These are phyloP conservation scores for Linum trigynum DNA, from an alignment of 345 rosid genomes.

Conservation along the genomic window DNA sequence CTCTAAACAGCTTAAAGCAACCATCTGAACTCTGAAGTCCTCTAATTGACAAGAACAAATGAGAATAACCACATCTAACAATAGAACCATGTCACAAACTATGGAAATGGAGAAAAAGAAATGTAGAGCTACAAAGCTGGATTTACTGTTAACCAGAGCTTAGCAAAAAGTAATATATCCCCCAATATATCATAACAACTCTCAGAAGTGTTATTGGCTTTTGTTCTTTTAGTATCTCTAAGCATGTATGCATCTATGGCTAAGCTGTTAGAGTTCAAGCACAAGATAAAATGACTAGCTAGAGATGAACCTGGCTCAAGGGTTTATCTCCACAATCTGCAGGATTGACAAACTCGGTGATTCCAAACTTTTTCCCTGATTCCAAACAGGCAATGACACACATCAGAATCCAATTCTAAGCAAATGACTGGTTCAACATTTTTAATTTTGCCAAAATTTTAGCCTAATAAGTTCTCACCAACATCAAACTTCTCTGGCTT, in stretches of 20 bases:
- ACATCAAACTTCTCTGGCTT: constrained; percentile 55
- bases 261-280: background rate
- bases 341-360: constrained; percentile 60
- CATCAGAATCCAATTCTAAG: background rate
- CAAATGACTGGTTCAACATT: background rate
- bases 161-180: background rate
- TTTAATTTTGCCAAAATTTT: background rate
- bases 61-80: background rate
- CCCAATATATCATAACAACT: background rate
- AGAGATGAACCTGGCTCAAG: constrained; percentile 45
- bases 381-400: constrained; percentile 1
- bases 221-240: background rate
- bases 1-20: background rate
- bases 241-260: no score
- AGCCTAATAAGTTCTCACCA: constrained; percentile 34
- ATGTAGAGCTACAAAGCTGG: background rate
- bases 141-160: background rate
- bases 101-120: background rate
- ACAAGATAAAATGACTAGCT: background rate
- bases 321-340: constrained; percentile 37
- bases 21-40: background rate
- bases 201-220: background rate
- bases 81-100: background rate
- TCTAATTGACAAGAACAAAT: background rate
- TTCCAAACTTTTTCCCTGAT: constrained; percentile 60